phyloP scores from a whole-genome alignment of 495 filamentous ascomycete genomes.

The Hypoxylon cercidicola region DNA sequence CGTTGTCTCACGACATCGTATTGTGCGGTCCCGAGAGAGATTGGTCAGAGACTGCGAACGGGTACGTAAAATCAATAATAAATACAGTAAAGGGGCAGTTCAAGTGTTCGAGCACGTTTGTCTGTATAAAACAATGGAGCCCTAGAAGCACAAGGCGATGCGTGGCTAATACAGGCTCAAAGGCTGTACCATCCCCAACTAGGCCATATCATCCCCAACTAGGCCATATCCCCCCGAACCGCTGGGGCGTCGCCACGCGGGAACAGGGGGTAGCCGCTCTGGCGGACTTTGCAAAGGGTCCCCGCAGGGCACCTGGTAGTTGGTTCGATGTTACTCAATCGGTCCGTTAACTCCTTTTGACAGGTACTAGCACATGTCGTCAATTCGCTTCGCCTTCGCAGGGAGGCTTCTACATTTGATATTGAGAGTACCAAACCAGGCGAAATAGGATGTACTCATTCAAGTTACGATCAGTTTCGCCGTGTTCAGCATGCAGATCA shows the following conservation, averaged over 20 bases:
- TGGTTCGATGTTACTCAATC: not conserved
- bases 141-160: not conserved
- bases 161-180: not conserved
- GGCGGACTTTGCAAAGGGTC: not conserved
- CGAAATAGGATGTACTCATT: no score
- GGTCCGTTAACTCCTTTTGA: slow-evolving; percentile 1
- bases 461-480: not conserved
- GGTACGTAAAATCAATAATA: not conserved
- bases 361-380: not conserved
- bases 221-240: not conserved
- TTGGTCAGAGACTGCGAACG: slow-evolving; percentile 1
- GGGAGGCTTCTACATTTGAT: not conserved
- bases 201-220: slow-evolving; percentile 9
- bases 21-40: slow-evolving; percentile 17
- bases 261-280: slow-evolving; percentile 9
- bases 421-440: no score
- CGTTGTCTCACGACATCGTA: slow-evolving; percentile 12
- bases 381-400: no score
- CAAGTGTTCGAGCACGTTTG: not conserved
- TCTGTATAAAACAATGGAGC: not conserved
- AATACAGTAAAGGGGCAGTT: not conserved
- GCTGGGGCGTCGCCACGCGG: slow-evolving; percentile 16
- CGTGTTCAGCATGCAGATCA: not conserved
- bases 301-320: not conserved
- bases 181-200: slow-evolving; percentile 2